A percentile compares a stretch with the other conserved stretches of the same genome.
Evolutionary conservation across 441 rosid species (phyloP).

Genomic region (Biscutella auriculata): DNA sequence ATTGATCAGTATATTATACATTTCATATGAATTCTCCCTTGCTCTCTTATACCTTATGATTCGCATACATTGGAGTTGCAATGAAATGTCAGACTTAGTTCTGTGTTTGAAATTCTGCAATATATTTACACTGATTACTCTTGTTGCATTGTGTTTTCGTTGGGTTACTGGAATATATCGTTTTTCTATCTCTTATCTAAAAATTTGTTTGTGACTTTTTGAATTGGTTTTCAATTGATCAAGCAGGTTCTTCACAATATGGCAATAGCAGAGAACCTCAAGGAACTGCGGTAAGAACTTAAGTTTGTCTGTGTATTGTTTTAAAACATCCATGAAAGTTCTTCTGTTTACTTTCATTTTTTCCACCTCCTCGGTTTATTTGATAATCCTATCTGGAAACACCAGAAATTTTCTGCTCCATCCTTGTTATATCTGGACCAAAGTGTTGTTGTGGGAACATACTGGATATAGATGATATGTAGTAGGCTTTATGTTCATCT

Average conservation of each 20-base stretch:
- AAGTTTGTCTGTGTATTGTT: constrained; percentile 54
- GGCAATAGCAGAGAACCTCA: constrained; percentile 67
- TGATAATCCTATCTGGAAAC: background rate
- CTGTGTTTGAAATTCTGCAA: too few relatives aligned
- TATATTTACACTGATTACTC: too few relatives aligned
- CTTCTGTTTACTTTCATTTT: background rate
- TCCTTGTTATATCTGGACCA: background rate
- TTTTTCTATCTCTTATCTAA: too few relatives aligned
- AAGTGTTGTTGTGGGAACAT: background rate
- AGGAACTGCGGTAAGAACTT: constrained; percentile 62
- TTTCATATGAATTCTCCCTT: too few relatives aligned
- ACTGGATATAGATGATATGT: background rate
- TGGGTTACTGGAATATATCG: background rate
- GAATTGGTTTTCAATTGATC: constrained; percentile 4
- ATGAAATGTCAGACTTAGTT: too few relatives aligned
- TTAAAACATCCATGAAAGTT: background rate
- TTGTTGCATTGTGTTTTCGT: too few relatives aligned
- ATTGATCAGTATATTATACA: too few relatives aligned
- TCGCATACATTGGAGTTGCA: too few relatives aligned
- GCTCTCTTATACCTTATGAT: too few relatives aligned
- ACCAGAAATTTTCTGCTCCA: background rate
- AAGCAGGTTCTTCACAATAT: constrained; percentile 84
- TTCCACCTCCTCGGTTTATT: background rate
- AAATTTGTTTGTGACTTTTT: background rate
- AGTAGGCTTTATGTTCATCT: background rate